Evolutionary conservation across 2,329 filamentous ascomycete species (phyloP), one percentile per base, ranked within the genome.

Genomic region (Xylaria sp.): DNA sequence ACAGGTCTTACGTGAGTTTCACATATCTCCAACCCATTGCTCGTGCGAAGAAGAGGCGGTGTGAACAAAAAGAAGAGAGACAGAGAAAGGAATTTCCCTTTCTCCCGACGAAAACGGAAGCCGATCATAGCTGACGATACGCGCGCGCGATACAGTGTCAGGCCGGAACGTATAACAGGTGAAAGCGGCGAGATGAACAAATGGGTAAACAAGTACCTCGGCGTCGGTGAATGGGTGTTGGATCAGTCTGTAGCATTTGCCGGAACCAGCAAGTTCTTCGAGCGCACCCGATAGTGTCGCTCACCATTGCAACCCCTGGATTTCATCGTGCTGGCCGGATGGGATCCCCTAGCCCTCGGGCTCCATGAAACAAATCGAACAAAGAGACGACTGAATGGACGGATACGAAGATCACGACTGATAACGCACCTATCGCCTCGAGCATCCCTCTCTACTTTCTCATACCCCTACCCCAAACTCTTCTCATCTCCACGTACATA

Each of bases 141-240:
- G 56, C 52, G 56, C 28, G 28, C 28, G 46, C 90, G 87, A 80
- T 87, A 88, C 82, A 98, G 96, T 87, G 88, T 99, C 83, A 93
- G 94, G 84, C 91, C 92, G 77, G 94, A 98, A 73, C 90, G 91
- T 75, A 88, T 97, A 78, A 85, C 86, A 79, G 93, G 97, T 81
- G 91, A 91, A 81, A 95, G 90, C 81, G 92, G 93, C 80, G 91
- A 94, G 72, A 82, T 96, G 75, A 91, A 92, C 80, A 91, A 90
- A 78, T 98, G 94, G 94, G 89, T 98, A 74, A 92, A 95, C 78
- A 95, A 92, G 80, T 98, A 98, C 81, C 90, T 98, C 52, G 94
- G 94, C 72, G 91, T 98, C 20, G 96, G 96, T 76, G 96, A 99
- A 85, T 97, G 94, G 89, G 92, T 98, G 73, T 97, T 99, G 94